These are phyloP conservation scores for Cytospora paraplurivora DNA, from an alignment of 2,329 filamentous ascomycete genomes.

Conservation along the genomic window DNA sequence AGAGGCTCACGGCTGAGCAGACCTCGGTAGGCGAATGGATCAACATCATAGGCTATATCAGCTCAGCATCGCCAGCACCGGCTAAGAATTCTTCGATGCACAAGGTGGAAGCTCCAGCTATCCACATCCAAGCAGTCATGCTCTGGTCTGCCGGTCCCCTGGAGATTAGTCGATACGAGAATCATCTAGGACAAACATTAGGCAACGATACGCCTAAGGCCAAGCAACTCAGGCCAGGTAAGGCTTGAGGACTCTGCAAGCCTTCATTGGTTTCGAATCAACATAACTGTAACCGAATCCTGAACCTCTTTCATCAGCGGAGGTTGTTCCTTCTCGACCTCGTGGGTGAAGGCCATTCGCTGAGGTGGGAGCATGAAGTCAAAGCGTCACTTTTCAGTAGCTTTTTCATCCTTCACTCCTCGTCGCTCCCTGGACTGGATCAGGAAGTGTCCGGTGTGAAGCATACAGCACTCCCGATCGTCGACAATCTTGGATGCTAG, in stretches of 20 bases:
- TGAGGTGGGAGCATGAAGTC: neutral
- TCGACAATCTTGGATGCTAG: neutral
- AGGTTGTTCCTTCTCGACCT: neutral
- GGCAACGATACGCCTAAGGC: neutral
- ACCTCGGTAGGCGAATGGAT: conserved; percentile 80
- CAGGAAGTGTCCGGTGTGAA: neutral
- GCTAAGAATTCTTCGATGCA: conserved; percentile 15
- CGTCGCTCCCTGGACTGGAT: neutral
- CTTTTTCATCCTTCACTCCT: neutral
- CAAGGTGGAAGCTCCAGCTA: conserved; percentile 29
- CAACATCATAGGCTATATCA: conserved; percentile 83
- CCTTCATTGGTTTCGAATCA: neutral
- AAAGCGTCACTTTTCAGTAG: neutral
- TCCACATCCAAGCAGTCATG: conserved; percentile 71
- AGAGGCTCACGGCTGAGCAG: conserved; percentile 62
- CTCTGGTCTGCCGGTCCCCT: conserved; percentile 77
- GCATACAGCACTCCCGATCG: neutral
- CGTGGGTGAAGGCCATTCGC: neutral
- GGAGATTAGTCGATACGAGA: conserved; percentile 71
- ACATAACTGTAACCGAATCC: neutral
- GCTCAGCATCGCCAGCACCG: conserved; percentile 33
- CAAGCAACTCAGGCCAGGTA: neutral
- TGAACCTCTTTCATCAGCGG: neutral
- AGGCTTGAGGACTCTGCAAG: neutral
- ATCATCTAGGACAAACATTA: conserved; percentile 46